Evolutionary conservation across 163 green algal species (phyloP).

Genomic region (Botryococcus braunii): DNA sequence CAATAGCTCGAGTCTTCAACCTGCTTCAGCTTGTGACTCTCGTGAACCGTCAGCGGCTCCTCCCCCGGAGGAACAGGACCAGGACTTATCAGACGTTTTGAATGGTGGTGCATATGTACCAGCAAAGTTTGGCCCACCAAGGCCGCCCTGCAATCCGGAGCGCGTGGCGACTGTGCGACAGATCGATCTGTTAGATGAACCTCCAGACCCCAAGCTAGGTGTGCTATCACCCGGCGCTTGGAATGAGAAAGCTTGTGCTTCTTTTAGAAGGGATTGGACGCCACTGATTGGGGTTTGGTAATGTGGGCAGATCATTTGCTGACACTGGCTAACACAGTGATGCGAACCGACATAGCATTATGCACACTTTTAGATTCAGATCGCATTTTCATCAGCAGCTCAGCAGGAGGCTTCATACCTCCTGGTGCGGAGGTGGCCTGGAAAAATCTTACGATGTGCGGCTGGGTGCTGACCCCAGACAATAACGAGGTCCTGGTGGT

Average conservation of each 20-base stretch:
- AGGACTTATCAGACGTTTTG: too few species aligned
- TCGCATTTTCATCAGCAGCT: not conserved
- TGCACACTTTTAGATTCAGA: constrained; percentile 5
- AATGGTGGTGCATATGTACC: too few species aligned
- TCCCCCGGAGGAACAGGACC: too few species aligned
- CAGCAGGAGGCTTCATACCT: not conserved
- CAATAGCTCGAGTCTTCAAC: too few species aligned
- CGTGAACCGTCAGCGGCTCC: too few species aligned
- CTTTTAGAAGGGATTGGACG: too few species aligned
- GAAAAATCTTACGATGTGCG: constrained; percentile 4
- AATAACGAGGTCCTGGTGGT: constrained; percentile 24
- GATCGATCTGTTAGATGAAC: not conserved
- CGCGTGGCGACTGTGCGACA: not conserved
- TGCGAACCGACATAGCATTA: not conserved
- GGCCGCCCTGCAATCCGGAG: not conserved
- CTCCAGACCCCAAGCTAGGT: constrained; percentile 2
- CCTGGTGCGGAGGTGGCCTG: not conserved
- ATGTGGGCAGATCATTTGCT: constrained; percentile 3
- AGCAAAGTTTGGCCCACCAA: not conserved
- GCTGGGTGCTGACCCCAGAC: constrained; percentile 1
- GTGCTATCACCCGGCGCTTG: too few species aligned
- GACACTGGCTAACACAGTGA: constrained; percentile 4
- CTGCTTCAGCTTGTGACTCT: too few species aligned
- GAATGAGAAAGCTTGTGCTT: too few species aligned
- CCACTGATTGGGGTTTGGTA: not conserved